These are phyloP conservation scores for Debaryomyces psychrophilus DNA, from an alignment of 1,139 yeast genomes.

Conservation along the genomic window DNA sequence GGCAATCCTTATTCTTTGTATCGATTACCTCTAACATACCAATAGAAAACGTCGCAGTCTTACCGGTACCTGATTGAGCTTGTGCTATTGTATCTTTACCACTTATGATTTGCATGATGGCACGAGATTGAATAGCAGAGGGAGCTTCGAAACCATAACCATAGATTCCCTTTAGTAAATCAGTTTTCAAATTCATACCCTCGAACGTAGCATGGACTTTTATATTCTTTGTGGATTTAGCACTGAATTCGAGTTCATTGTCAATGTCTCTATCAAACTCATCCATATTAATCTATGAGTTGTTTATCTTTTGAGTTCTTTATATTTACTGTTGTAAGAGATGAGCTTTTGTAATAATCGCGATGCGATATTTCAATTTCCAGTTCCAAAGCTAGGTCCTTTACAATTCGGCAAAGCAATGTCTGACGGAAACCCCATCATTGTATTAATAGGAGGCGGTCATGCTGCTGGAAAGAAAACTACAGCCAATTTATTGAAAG, in stretches of 20 bases:
- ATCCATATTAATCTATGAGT: constrained; percentile 20
- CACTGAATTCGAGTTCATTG: constrained; percentile 57
- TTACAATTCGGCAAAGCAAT: not conserved
- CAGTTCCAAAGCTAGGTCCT: not conserved
- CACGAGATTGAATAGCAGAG: constrained; percentile 93
- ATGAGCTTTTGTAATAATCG: constrained; percentile 4
- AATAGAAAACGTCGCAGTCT: constrained; percentile 94
- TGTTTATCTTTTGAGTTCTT: not conserved
- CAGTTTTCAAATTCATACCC: constrained; percentile 74
- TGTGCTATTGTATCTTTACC: constrained; percentile 96
- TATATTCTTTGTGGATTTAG: constrained; percentile 57
- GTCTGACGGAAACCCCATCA: constrained; percentile 24
- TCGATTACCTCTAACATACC: constrained; percentile 87
- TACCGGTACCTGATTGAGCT: constrained; percentile 98
- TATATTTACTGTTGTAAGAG: not conserved
- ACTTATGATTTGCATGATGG: constrained; percentile 86
- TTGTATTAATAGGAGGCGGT: constrained; percentile 73
- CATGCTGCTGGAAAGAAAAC: constrained; percentile 69
- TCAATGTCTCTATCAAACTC: constrained; percentile 62
- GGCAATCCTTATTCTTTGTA: constrained; percentile 64
- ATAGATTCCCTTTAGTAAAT: constrained; percentile 73
- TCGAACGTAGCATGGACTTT: constrained; percentile 72
- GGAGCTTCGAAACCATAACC: constrained; percentile 94
- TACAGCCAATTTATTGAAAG: constrained; percentile 33
- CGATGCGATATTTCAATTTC: constrained; percentile 13